A percentile compares a stretch with the other conserved stretches of the same genome.
Conservation (phyloP, 495 filamentous ascomycete genomes). For the Aspergillus diversus region DNA sequence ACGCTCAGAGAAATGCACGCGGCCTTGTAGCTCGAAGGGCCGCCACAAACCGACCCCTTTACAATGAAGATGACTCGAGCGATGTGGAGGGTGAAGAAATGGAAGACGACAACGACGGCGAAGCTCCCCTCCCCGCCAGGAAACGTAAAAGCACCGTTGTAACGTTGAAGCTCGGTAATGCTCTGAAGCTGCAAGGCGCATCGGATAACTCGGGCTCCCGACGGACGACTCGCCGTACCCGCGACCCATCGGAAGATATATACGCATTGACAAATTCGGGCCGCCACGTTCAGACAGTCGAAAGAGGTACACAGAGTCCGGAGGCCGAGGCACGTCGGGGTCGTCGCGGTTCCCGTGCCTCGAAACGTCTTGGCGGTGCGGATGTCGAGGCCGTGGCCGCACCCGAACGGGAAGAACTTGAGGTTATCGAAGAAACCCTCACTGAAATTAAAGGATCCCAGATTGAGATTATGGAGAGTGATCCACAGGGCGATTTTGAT, state of each 20-base stretch:
- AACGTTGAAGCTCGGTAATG: slow-evolving; percentile 49
- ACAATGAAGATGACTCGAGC: slow-evolving; percentile 35
- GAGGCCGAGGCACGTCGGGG: slow-evolving; percentile 57
- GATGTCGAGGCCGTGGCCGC: slow-evolving; percentile 46
- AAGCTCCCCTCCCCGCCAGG: slow-evolving; percentile 31
- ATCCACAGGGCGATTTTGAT: slow-evolving; percentile 43
- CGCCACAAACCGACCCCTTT: slow-evolving; percentile 50
- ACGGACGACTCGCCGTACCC: slow-evolving; percentile 62
- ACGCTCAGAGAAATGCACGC: slow-evolving; percentile 65
- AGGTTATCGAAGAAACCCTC: slow-evolving; percentile 35
- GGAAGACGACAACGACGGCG: slow-evolving; percentile 35
- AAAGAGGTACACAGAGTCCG: slow-evolving; percentile 67
- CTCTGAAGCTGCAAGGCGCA: slow-evolving; percentile 36
- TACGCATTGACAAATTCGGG: slow-evolving; percentile 76
- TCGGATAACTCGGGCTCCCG: slow-evolving; percentile 39
- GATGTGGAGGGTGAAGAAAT: slow-evolving; percentile 43
- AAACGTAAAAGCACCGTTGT: slow-evolving; percentile 41
- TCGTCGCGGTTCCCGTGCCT: slow-evolving; percentile 58
- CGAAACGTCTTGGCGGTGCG: slow-evolving; percentile 59
- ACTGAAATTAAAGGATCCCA: slow-evolving; percentile 42
- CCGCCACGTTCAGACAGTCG: slow-evolving; percentile 64
- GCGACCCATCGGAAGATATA: slow-evolving; percentile 62
- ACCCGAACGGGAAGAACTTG: slow-evolving; percentile 37
- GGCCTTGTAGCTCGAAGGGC: slow-evolving; percentile 71
- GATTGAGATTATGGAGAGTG: slow-evolving; percentile 47